phyloP scores from a whole-genome alignment of 352 stramenopile species.

The Phytophthora uliginosa region DNA sequence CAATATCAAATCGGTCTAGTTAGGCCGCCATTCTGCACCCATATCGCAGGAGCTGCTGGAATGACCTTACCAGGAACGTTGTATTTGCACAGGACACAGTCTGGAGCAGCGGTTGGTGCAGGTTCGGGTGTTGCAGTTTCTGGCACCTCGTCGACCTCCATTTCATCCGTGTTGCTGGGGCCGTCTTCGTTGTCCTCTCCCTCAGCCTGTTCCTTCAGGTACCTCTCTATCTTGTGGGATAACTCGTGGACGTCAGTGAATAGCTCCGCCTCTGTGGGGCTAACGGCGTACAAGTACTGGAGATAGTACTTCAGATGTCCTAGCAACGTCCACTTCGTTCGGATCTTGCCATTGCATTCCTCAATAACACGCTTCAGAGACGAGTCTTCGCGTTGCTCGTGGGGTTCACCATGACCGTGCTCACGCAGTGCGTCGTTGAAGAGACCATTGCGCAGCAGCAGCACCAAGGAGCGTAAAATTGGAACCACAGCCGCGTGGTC shows the following conservation, averaged over 20 bases:
- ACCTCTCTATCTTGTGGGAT: conserved; percentile 52
- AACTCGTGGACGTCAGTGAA: conserved; percentile 69
- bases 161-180: conserved; percentile 30
- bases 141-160: conserved; percentile 28
- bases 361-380: conserved; percentile 49
- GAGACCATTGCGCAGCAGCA: conserved; percentile 62
- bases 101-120: conserved; percentile 17
- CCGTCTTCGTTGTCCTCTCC: conserved; percentile 22
- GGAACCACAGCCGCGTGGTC: conserved; percentile 73
- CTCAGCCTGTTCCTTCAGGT: conserved; percentile 32
- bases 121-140: conserved; percentile 21
- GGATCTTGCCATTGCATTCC: conserved; percentile 56
- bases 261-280: conserved; percentile 72
- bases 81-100: conserved; percentile 85
- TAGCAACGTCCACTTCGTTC: conserved; percentile 59
- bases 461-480: conserved; percentile 66
- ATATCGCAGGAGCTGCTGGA: not conserved
- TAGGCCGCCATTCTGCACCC: not conserved
- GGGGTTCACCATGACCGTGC: conserved; percentile 23
- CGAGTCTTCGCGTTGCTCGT: conserved; percentile 26
- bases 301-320: conserved; percentile 80
- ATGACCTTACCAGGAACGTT: conserved; percentile 68
- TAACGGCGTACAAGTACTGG: conserved; percentile 78
- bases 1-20: not conserved
- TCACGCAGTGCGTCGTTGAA: conserved; percentile 58